Evolutionary conservation across 164 flowering plant species (phyloP).

Genomic region (Brasenia schreberi): DNA sequence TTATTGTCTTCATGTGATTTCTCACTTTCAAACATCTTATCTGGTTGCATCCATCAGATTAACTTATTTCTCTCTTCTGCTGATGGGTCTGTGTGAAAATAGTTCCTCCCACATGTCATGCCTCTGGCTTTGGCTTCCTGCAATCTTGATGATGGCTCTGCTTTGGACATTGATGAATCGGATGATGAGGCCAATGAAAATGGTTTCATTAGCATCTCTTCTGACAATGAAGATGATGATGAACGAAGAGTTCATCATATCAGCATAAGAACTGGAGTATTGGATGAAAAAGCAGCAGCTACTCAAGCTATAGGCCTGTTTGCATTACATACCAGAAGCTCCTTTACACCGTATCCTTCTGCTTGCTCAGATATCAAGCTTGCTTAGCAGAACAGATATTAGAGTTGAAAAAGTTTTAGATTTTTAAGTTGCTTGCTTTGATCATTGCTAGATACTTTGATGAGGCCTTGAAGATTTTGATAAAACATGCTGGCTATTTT

Average conservation of each 20-base stretch:
- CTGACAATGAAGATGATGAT: constrained; percentile 96
- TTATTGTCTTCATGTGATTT: not conserved
- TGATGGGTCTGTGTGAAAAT: not conserved
- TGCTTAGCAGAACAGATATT: not conserved
- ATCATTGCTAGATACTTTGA: constrained; percentile 60
- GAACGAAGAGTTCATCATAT: constrained; percentile 90
- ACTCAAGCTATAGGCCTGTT: constrained; percentile 94
- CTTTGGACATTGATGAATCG: constrained; percentile 77
- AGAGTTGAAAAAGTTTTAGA: not conserved
- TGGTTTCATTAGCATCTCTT: constrained; percentile 88
- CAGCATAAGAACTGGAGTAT: constrained; percentile 90
- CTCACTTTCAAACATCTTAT: not conserved
- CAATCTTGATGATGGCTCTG: constrained; percentile 97
- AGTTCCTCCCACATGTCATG: constrained; percentile 93
- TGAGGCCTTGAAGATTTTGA: constrained; percentile 72
- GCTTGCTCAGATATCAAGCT: not conserved
- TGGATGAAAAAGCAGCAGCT: constrained; percentile 99
- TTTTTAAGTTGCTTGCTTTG: constrained; percentile 14
- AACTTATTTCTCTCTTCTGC: not conserved
- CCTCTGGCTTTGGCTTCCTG: constrained; percentile 87
- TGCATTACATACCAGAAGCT: constrained; percentile 67
- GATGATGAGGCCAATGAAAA: constrained; percentile 57
- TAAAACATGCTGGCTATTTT: constrained; percentile 65
- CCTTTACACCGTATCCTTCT: constrained; percentile 89
- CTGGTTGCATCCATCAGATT: not conserved